These are phyloP conservation scores for Suillus americanus DNA, from an alignment of 768 basidiomycete genomes.

Conservation along the genomic window DNA sequence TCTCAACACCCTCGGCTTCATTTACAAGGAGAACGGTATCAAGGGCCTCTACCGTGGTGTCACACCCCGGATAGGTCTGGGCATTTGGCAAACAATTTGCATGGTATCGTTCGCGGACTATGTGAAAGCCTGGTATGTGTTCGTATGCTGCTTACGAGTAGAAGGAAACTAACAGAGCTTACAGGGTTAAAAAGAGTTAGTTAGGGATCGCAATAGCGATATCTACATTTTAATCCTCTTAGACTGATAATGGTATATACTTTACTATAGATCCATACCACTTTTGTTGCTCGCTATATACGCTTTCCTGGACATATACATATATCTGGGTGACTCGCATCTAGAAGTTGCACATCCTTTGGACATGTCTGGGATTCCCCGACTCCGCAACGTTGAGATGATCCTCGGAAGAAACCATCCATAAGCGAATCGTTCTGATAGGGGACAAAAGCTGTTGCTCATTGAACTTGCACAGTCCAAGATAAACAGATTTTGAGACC, in stretches of 20 bases:
- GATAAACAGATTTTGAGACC: no score
- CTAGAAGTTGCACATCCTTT: background rate
- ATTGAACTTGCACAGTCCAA: no score
- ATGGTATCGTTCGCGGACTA: constrained; percentile 99
- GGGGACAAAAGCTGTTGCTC: no score
- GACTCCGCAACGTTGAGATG: no score
- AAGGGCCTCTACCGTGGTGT: constrained; percentile 98
- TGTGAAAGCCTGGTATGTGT: constrained; percentile 76
- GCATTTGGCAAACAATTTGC: constrained; percentile 97
- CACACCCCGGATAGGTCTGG: constrained; percentile 92
- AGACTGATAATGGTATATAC: constrained; percentile 15
- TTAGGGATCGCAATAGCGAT: constrained; percentile 14
- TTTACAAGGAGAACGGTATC: constrained; percentile 95
- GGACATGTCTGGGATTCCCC: no score
- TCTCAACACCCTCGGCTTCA: constrained; percentile 85
- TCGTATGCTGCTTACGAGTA: background rate
- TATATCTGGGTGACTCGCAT: background rate
- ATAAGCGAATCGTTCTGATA: no score
- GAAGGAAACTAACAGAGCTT: background rate
- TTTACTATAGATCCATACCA: constrained; percentile 18
- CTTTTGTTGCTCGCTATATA: constrained; percentile 3
- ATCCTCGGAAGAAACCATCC: no score
- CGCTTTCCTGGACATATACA: background rate
- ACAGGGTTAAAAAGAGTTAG: constrained; percentile 51
- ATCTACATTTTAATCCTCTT: constrained; percentile 12